A percentile compares a stretch with the other conserved stretches of the same genome.
These are phyloP conservation scores for Fusarium mangiferae DNA, from an alignment of 2,329 filamentous ascomycete species.

Conservation along the genomic window DNA sequence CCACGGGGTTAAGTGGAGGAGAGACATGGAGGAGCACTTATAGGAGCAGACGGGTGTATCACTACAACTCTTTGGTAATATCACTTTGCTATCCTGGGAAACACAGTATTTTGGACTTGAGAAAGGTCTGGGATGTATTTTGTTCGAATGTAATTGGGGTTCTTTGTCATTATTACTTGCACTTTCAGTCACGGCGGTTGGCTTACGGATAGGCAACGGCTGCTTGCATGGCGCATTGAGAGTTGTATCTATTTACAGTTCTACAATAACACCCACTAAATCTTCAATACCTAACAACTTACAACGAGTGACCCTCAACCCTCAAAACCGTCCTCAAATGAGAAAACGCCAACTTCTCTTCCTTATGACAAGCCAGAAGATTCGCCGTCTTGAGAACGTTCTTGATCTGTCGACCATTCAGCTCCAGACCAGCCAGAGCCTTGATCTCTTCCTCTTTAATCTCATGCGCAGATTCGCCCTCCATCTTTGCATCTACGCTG, in stretches of 20 bases:
- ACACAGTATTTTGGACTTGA: neutral
- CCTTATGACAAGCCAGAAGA: constrained; percentile 47
- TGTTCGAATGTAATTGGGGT: too few relatives aligned
- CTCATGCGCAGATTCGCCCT: constrained; percentile 46
- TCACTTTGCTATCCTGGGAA: neutral
- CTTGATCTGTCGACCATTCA: constrained; percentile 64
- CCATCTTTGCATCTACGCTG: constrained; percentile 19
- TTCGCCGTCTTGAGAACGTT: constrained; percentile 56
- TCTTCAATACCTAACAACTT: constrained; percentile 1
- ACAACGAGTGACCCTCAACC: constrained; percentile 45
- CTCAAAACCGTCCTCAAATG: constrained; percentile 48
- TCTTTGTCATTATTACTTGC: neutral
- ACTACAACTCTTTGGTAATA: neutral
- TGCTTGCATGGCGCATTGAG: neutral
- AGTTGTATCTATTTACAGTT: neutral
- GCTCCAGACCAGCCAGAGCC: constrained; percentile 52
- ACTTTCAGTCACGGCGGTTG: neutral
- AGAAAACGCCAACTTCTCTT: constrained; percentile 42
- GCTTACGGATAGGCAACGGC: neutral
- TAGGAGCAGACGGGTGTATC: neutral
- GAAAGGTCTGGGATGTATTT: neutral
- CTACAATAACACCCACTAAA: neutral
- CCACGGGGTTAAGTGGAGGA: neutral
- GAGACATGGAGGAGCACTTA: neutral
- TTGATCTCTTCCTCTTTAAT: constrained; percentile 46